Base-by-base conservation (phyloP, 2,329 filamentous ascomycete genomes). In the Xylaria multiplex region DNA sequence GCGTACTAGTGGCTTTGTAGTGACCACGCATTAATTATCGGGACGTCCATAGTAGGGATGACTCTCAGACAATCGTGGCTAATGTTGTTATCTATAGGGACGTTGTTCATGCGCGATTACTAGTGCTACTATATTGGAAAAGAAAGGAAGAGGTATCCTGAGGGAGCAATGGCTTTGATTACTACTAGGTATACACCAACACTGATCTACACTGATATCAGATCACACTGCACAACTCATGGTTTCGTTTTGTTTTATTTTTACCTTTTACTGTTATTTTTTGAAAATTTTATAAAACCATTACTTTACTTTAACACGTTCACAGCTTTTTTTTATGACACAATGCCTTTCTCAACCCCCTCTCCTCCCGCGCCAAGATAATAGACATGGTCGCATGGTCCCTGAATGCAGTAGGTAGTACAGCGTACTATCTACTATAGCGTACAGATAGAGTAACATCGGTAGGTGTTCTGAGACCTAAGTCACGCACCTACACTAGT, bases 11-110 rank as follows among this genome's bases (percentile, higher is more conserved):
- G 27, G 27, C 27, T 27, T 27, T 27, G 27, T 27, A 27, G 27
- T 27, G 27, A 27, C 27, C 27, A 40, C 5, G 35, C 11, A 24
- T 40, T 42, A n/a, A 24, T 40, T 42, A 19, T 22, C 19, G 2
- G 32, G 22, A 22, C 9, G 35, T 37, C 27, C 27, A 27, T 5
- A 14, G 52, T 42, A 27, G 52, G 35, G 22, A 27, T 54, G 35
- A 16, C 6, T 45, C 42, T 16, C 42, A 16, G 27, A 45, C 2
- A 7, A 16, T 8, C 16, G 22, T 11, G 22, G 22, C 37, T 22
- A 30, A 43, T 30, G 53, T 43, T 55, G 22, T 43, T 43, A 55
- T 30, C 53, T 43, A 55, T 55, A 43, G 53, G 43, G 37, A 3
- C 4, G 37, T 43, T 30, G 16, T 32, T 19, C 37, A 37, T 37